Base-by-base conservation (phyloP, 345 rosid genomes). In the Erysimum cheiranthoides region DNA sequence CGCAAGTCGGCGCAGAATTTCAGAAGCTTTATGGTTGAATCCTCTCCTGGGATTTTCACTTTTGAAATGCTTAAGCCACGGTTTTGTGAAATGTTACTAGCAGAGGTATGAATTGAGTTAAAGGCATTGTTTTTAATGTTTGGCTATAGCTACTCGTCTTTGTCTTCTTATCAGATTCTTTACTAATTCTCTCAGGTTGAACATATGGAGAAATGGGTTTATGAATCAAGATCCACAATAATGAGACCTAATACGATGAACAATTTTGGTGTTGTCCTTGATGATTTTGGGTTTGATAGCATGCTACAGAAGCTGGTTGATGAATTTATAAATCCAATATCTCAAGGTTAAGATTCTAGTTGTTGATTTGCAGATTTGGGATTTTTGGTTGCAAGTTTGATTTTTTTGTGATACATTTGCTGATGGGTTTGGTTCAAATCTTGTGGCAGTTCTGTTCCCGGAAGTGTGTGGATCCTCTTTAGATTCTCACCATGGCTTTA, bases 191-290 rank as follows among this genome's bases (percentile, higher is more conserved):
- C 79, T 80, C 73, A 95, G 98, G 96, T 95, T 71, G 93, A 91
- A 45, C 85, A 89, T 84, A 89, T 93, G 80, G 96, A 89, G 81
- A 86, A 75, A 73, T 96, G 99, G 96, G 96, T 89, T 9, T 82
- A 83, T 67, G 84, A 87, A 39, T 75, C 89, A 65, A 87, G 79
- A 78, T 82, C 86, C 84, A 78, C 86, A 61, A 86, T 93, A 72
- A 96, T 93, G 99, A 84, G 97, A 30, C 99, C 99, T 59, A 93
- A 91, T 81, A 96, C 98, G 0, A 85, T 96, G 99, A 96, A 96
- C 78, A 89, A 78, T 78, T 90, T 78, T 72, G 99, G 99, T 64
- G 89, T 85, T 64, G 98, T 96, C 27, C 93, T 96, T 83, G 99
- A 86, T 79, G 99, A 96, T 80, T 96, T 96, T 80, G 99, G 96